Evolutionary conservation across 805 yeast genomes (phyloP).

Genomic region (Blastobotrys peoriensis): DNA sequence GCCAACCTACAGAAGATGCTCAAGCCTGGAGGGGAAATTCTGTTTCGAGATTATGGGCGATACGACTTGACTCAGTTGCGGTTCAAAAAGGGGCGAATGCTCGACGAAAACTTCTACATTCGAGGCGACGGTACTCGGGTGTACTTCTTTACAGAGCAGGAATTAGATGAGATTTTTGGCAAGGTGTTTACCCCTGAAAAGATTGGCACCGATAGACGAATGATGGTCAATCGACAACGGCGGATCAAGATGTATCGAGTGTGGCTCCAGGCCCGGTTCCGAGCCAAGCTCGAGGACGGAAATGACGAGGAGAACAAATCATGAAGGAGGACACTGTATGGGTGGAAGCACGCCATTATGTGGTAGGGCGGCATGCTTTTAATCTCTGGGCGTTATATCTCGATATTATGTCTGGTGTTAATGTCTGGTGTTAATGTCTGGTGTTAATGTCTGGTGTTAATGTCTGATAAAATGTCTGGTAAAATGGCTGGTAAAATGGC

Average conservation of each 20-base stretch:
- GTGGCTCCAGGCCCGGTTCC: slow-evolving; percentile 92
- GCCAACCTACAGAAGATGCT: slow-evolving; percentile 60
- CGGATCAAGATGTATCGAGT: slow-evolving; percentile 92
- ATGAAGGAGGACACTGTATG: no score
- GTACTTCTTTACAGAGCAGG: slow-evolving; percentile 94
- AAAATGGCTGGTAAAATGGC: no score
- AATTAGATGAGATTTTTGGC: slow-evolving; percentile 68
- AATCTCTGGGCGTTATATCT: no score
- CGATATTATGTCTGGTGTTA: no score
- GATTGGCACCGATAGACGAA: slow-evolving; percentile 84
- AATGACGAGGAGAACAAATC: no score
- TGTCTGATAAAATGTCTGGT: no score
- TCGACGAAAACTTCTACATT: slow-evolving; percentile 91
- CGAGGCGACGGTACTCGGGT: slow-evolving; percentile 98
- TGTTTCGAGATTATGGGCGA: slow-evolving; percentile 92
- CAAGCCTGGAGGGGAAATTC: slow-evolving; percentile 88
- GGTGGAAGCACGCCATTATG: no score
- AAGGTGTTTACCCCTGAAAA: slow-evolving; percentile 57
- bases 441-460: no score
- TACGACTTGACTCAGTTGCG: slow-evolving; percentile 94
- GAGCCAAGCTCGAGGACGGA: slow-evolving; percentile 9
- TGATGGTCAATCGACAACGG: slow-evolving; percentile 86
- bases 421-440: no score
- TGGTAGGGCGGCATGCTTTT: no score
- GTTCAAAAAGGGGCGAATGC: slow-evolving; percentile 77